These are phyloP conservation scores for Apiotrichum akiyoshidainum DNA, from an alignment of 1,284 basidiomycete species.

Conservation along the genomic window DNA sequence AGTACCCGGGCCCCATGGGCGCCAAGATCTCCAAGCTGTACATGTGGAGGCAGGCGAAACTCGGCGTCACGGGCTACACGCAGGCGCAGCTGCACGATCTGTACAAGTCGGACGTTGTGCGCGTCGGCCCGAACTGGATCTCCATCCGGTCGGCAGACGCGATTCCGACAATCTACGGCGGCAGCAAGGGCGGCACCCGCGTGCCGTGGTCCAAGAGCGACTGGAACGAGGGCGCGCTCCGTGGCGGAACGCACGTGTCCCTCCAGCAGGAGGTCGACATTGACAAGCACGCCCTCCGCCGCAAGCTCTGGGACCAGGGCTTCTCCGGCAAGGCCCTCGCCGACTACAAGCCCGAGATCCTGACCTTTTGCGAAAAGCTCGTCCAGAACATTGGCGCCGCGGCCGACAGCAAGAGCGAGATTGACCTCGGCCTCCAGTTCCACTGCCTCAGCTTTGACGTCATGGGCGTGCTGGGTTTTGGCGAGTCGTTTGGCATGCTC, in stretches of 20 bases:
- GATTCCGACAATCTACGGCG: conserved; percentile 64
- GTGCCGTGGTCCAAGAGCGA: conserved; percentile 11
- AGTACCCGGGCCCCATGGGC: conserved; percentile 5
- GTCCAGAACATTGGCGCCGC: conserved; percentile 4
- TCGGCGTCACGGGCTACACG: conserved; percentile 12
- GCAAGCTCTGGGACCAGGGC: conserved; percentile 14
- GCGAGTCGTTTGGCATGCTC: conserved; percentile 85
- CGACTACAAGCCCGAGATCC: conserved; percentile 14
- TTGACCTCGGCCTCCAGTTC: conserved; percentile 36
- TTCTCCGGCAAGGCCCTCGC: conserved; percentile 10
- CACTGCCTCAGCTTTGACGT: conserved; percentile 85
- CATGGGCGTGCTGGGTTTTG: conserved; percentile 80
- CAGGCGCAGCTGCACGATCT: conserved; percentile 9
- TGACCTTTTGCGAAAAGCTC: conserved; percentile 10
- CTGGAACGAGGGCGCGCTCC: conserved; percentile 15
- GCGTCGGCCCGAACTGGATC: conserved; percentile 80
- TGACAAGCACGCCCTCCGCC: conserved; percentile 1
- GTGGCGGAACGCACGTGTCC: conserved; percentile 1
- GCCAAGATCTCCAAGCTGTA: conserved; percentile 15
- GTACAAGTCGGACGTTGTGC: conserved; percentile 56
- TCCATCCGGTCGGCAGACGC: conserved; percentile 77
- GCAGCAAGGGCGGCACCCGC: conserved; percentile 54
- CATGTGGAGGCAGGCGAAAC: conserved; percentile 7
- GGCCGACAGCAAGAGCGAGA: not conserved
- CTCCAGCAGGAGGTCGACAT: conserved; percentile 9